Percentiles rank a stretch among this genome's conserved stretches.
Evolutionary conservation across 1,139 yeast species (phyloP).

Genomic region (Yamadazyma buinensis): DNA sequence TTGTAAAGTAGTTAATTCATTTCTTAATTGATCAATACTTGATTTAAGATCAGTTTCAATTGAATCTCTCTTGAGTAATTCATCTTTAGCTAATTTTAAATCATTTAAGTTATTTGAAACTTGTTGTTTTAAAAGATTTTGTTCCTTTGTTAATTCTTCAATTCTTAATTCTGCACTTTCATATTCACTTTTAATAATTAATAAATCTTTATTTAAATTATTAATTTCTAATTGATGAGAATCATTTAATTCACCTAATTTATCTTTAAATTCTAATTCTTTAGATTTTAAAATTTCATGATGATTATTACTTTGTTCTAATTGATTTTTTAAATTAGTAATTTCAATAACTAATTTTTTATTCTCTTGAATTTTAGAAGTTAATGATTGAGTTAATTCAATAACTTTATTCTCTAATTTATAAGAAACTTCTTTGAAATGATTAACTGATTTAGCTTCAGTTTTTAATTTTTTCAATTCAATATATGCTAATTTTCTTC

Average conservation of each 20-base stretch:
- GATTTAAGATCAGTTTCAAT: constrained; percentile 68
- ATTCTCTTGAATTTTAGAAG: constrained; percentile 77
- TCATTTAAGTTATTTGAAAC: constrained; percentile 60
- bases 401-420: constrained; percentile 93
- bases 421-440: constrained; percentile 86
- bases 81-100: constrained; percentile 59
- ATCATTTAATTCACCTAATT: constrained; percentile 40
- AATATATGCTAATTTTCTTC: constrained; percentile 70
- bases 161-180: constrained; percentile 60
- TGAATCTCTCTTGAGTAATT: constrained; percentile 59
- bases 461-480: constrained; percentile 62
- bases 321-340: constrained; percentile 47
- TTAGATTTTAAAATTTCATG: constrained; percentile 55
- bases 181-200: constrained; percentile 54
- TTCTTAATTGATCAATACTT: constrained; percentile 66
- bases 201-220: constrained; percentile 55
- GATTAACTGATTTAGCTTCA: constrained; percentile 90
- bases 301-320: constrained; percentile 56
- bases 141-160: constrained; percentile 61
- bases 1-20: constrained; percentile 55
- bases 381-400: constrained; percentile 81
- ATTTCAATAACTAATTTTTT: constrained; percentile 66
- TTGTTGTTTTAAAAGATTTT: constrained; percentile 59
- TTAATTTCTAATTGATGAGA: constrained; percentile 51
- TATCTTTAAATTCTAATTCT: constrained; percentile 51